Base-by-base conservation (phyloP, 2,329 filamentous ascomycete genomes). In the Scedosporium minutisporum region DNA sequence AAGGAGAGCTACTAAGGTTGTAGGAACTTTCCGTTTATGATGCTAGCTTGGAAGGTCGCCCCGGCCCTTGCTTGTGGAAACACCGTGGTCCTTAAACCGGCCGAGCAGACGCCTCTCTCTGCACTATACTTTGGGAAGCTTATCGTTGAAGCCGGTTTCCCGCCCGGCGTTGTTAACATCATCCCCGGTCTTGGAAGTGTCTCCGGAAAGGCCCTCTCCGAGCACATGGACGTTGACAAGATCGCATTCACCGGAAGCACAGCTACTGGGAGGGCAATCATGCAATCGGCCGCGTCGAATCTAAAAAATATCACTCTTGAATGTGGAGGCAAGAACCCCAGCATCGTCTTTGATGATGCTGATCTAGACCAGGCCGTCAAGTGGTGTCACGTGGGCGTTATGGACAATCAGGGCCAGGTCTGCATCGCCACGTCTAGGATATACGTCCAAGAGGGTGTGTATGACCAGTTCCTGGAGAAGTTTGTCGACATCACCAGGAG, bases 161-260 rank as follows among this genome's bases (percentile, higher is more conserved):
- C 89, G 5, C 82, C 88, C 0, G 88, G 89, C 41, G 88, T 91
- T 4, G 75, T 91, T 66, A 91, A 91, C 71, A 80, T 91, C 59
- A 69, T 91, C 62, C 89, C 88, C 63, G 88, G 88, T 0, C 78
- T 85, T 63, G 88, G 88, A 16, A 78, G 78, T 25, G 82, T 83
- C 41, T 85, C 87, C 2, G 89, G 89, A 18, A 80, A 85, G 4
- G 85, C 87, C 0, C 78, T 91, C 5, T 85, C 84, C 1, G 75
- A 79, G 51, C 89, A 92, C 69, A 74, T 80, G 6, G 78, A 80
- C 46, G 81, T 92, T 25, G 84, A 88, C 69, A 91, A 91, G 75
- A 79, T 91, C 62, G 87, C 88, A 0, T 92, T 92, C 67, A 91
- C 89, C 0, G 89, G 89, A 48, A 87, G 82, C 14, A 89, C 87